phyloP scores from a whole-genome alignment of 169 alveolate species.

The Cryptosporidium parvum region DNA sequence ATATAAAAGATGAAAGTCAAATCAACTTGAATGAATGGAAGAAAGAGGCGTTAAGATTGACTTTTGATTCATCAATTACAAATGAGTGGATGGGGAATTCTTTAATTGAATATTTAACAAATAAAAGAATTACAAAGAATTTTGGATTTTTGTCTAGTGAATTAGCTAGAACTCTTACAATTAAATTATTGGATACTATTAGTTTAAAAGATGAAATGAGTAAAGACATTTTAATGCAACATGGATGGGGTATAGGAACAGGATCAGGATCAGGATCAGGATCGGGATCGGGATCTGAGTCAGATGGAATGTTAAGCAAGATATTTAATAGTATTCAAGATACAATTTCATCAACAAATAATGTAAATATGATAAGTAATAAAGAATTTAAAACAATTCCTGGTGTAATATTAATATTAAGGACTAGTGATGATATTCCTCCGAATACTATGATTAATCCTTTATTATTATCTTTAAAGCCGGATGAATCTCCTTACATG shows the following conservation, averaged over 20 bases:
- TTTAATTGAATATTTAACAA: conserved; percentile 34
- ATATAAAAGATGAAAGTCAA: neutral
- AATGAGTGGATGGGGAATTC: conserved; percentile 66
- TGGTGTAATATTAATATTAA: conserved; percentile 31
- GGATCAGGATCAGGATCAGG: neutral
- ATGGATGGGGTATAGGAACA: conserved; percentile 52
- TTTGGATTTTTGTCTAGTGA: conserved; percentile 5
- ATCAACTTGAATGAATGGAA: conserved; percentile 30
- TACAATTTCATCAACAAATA: neutral
- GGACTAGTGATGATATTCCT: conserved; percentile 67
- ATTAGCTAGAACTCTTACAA: conserved; percentile 21
- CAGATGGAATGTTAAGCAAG: neutral
- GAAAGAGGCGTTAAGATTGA: conserved; percentile 36
- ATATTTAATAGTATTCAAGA: neutral
- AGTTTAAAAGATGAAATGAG: conserved; percentile 3
- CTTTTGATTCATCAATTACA: conserved; percentile 15
- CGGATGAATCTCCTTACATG: conserved; percentile 73
- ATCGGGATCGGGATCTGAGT: neutral
- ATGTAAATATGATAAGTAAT: neutral
- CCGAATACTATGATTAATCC: conserved; percentile 50
- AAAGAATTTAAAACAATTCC: conserved; percentile 1
- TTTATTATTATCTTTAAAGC: conserved; percentile 12
- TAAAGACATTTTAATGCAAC: neutral
- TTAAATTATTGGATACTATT: conserved; percentile 23
- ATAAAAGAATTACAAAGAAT: conserved; percentile 9